Conservation (phyloP, 1,284 basidiomycete species). For the Tranzscheliella williamsii region DNA sequence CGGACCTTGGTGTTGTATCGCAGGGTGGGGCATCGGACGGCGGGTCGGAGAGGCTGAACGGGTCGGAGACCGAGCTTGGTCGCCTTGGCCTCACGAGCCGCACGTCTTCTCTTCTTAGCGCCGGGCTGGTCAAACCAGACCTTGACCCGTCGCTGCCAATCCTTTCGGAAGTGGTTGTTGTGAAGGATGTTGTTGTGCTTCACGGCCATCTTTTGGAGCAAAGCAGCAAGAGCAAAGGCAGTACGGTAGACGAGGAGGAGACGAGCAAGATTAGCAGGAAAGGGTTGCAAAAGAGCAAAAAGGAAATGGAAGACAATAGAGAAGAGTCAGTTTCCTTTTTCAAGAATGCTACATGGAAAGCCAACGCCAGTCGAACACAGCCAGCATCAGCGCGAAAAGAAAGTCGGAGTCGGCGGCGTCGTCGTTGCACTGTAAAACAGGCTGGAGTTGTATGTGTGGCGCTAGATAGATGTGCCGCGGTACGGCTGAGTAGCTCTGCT, state of each 20-base stretch:
- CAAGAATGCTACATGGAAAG: too few relatives aligned
- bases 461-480: too few relatives aligned
- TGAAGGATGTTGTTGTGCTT: constrained; percentile 61
- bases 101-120: constrained; percentile 93
- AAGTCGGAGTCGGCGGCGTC: too few relatives aligned
- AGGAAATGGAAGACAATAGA: too few relatives aligned
- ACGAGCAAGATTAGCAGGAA: too few relatives aligned
- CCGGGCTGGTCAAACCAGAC: constrained; percentile 99
- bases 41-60: constrained; percentile 87
- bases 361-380: too few relatives aligned
- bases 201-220: constrained; percentile 53
- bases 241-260: neutral
- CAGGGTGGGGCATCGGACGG: constrained; percentile 93
- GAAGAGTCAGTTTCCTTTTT: too few relatives aligned
- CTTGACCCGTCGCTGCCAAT: constrained; percentile 78
- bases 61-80: constrained; percentile 89
- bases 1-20: constrained; percentile 99
- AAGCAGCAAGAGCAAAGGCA: neutral
- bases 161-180: constrained; percentile 93
- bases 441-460: too few relatives aligned
- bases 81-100: constrained; percentile 88
- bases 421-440: too few relatives aligned
- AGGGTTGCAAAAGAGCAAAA: neutral
- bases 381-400: too few relatives aligned
- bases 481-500: too few relatives aligned